phyloP scores from a whole-genome alignment of 768 basidiomycete species.

The Lactarius trivialis region DNA sequence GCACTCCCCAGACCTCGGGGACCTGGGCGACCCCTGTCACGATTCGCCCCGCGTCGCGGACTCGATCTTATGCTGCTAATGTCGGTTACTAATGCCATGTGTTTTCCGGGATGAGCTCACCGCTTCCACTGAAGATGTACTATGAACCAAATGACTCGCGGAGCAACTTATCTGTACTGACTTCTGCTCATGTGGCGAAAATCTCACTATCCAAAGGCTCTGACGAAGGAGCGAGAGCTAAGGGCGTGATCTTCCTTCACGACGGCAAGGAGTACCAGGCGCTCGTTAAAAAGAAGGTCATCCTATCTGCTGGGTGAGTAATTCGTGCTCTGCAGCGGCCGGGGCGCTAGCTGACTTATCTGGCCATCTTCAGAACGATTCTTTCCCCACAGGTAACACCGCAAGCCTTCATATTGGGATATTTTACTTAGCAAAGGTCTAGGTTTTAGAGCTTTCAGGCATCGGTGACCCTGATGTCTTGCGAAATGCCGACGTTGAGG shows the following conservation, averaged over 20 bases:
- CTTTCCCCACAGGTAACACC: conserved; percentile 15
- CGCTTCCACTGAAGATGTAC: conserved; percentile 13
- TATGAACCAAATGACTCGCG: conserved; percentile 24
- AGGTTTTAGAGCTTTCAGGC: conserved; percentile 22
- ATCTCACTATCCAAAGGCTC: conserved; percentile 4
- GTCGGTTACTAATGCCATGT: neutral
- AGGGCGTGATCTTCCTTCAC: conserved; percentile 15
- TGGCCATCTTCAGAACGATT: conserved; percentile 4
- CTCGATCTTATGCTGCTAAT: conserved; percentile 17
- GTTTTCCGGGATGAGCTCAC: neutral
- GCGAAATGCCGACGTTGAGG: conserved; percentile 6
- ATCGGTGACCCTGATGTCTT: conserved; percentile 18
- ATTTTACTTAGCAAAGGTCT: neutral
- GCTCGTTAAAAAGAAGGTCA: conserved; percentile 11
- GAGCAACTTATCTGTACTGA: conserved; percentile 24
- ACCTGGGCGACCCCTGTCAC: conserved; percentile 11
- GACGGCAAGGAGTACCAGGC: conserved; percentile 9
- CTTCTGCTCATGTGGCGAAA: conserved; percentile 17
- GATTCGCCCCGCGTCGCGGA: conserved; percentile 6
- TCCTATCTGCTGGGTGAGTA: conserved; percentile 21
- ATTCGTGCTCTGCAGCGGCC: neutral
- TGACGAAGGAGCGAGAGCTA: neutral
- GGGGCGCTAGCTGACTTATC: neutral
- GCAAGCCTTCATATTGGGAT: no score
- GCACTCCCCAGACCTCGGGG: conserved; percentile 10